phyloP scores from a whole-genome alignment of 129 eudicot genomes.

The Pseudognaphalium luteoalbum region DNA sequence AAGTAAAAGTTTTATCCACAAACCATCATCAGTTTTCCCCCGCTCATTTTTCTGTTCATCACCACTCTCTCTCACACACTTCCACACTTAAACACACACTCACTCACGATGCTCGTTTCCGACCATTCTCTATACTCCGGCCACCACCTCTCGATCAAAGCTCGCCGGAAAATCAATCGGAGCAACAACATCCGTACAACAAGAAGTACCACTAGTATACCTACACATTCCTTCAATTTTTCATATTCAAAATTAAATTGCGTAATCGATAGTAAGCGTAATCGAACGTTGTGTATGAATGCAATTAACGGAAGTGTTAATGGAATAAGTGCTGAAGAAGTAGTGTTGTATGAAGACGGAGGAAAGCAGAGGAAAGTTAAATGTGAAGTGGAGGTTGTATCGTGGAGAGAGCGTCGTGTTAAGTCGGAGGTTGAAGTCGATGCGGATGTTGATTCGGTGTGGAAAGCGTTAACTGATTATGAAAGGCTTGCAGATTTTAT shows the following conservation, averaged over 20 bases:
- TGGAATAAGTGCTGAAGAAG: constrained; percentile 34
- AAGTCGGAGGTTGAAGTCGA: constrained; percentile 61
- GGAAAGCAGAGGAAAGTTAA: constrained; percentile 56
- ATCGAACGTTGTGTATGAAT: background rate
- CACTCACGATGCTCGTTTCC: constrained; percentile 29
- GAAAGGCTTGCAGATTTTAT: constrained; percentile 94
- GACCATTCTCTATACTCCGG: constrained; percentile 20
- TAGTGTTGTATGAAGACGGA: constrained; percentile 40
- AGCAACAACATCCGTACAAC: too few relatives aligned
- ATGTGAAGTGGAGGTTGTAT: constrained; percentile 82
- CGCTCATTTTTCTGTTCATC: constrained; percentile 1
- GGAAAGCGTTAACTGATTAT: constrained; percentile 92
- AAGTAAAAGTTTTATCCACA: constrained; percentile 30
- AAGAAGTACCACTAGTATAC: background rate
- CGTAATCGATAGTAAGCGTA: background rate
- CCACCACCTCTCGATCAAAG: background rate
- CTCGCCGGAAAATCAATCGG: background rate
- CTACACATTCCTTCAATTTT: constrained; percentile 6
- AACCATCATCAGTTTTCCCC: constrained; percentile 7
- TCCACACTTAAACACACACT: constrained; percentile 10
- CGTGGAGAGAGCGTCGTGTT: constrained; percentile 87
- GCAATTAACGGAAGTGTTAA: constrained; percentile 15
- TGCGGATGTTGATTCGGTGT: constrained; percentile 78
- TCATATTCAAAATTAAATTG: background rate
- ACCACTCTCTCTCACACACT: constrained; percentile 7